Percentiles rank a stretch among this genome's conserved stretches.
Conservation (phyloP, 2,329 filamentous ascomycete species). For the Myriosclerotinia curreyana region DNA sequence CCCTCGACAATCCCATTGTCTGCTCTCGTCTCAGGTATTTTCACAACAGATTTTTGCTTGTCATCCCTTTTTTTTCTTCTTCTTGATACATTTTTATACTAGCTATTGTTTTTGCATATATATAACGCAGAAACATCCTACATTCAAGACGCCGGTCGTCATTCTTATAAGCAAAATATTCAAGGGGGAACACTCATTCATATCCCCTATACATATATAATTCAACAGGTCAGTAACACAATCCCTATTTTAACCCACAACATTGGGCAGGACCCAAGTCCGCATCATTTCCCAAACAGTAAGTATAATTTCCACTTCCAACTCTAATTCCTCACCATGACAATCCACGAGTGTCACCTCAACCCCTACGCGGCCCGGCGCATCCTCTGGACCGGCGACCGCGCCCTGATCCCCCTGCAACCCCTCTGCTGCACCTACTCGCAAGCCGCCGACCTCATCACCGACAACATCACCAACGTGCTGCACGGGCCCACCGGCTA, state of each 20-base stretch:
- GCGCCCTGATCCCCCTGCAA: slow-evolving; percentile 1
- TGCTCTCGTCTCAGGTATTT: neutral
- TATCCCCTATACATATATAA: neutral
- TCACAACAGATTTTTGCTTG: neutral
- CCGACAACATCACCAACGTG: slow-evolving; percentile 13
- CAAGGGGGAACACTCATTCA: neutral
- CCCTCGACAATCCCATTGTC: slow-evolving; percentile 18
- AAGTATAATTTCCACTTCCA: neutral
- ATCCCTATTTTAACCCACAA: neutral
- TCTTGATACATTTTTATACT: neutral
- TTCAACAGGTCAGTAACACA: neutral
- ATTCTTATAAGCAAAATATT: neutral
- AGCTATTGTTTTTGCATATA: neutral
- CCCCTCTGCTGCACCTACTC: slow-evolving; percentile 18
- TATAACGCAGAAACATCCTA: neutral
- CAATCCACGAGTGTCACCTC: slow-evolving; percentile 15
- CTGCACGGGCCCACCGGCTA: slow-evolving; percentile 7
- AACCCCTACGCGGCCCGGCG: slow-evolving; percentile 18
- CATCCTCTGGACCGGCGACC: slow-evolving; percentile 15
- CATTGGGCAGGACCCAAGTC: slow-evolving; percentile 13
- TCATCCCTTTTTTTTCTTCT: neutral
- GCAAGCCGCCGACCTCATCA: slow-evolving; percentile 18
- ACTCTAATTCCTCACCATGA: slow-evolving; percentile 2
- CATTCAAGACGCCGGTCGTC: slow-evolving; percentile 15
- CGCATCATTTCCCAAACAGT: neutral